A percentile compares a stretch with the other conserved stretches of the same genome.
Conservation (phyloP, 257 asterid genomes). For the Scutellaria minor region DNA sequence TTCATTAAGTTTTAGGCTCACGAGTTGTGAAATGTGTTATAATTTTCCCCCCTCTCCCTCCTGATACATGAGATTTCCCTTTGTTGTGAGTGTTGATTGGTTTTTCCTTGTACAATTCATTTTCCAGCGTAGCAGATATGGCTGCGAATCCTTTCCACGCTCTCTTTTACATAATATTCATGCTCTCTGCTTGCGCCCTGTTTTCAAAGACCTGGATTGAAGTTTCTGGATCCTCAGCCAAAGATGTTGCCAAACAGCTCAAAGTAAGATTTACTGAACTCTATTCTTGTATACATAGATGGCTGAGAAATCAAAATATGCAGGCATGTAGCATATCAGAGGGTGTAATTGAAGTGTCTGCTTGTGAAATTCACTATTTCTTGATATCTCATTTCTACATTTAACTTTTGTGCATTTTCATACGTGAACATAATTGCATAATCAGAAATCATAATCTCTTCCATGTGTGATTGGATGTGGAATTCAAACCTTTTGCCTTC, state of each 20-base stretch:
- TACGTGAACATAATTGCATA: not conserved
- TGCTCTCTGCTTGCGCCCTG: conserved; percentile 75
- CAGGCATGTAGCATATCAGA: not conserved
- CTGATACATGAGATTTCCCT: not conserved
- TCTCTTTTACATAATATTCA: conserved; percentile 62
- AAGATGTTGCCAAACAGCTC: conserved; percentile 75
- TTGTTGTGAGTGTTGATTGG: conserved; percentile 19
- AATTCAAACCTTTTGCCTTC: not conserved
- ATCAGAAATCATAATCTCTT: not conserved
- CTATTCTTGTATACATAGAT: not conserved
- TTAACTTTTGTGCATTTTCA: not conserved
- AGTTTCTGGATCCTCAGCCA: conserved; percentile 80
- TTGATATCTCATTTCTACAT: not conserved
- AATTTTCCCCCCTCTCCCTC: not conserved
- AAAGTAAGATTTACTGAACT: conserved; percentile 45
- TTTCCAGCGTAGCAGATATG: conserved; percentile 66
- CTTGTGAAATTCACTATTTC: not conserved
- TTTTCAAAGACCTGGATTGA: conserved; percentile 79
- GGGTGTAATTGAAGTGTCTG: not conserved
- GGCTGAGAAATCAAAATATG: conserved; percentile 7
- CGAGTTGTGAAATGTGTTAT: not conserved
- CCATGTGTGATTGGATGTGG: not conserved
- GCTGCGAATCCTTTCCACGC: conserved; percentile 75
- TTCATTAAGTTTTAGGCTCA: not conserved
- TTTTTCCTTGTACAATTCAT: conserved; percentile 14